Conservation (phyloP, 2,329 filamentous ascomycete genomes). For the Ceratocystis ficicola region DNA sequence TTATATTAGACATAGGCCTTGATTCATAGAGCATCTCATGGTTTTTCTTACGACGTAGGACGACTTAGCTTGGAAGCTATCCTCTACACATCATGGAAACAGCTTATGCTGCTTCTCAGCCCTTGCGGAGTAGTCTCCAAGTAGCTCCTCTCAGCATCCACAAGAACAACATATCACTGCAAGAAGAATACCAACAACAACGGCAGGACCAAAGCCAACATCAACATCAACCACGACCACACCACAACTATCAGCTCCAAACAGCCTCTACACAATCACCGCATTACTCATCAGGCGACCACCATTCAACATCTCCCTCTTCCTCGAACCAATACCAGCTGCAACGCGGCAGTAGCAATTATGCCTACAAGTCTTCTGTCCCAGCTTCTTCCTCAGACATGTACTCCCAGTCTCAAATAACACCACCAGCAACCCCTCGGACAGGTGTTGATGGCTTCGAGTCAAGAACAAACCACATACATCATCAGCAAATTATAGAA, state of each 20-base stretch:
- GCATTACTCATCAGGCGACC: constrained; percentile 9
- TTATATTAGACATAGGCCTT: background rate
- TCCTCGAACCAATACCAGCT: constrained; percentile 19
- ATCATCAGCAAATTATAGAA: constrained; percentile 9
- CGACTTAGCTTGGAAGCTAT: constrained; percentile 17
- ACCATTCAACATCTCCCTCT: constrained; percentile 25
- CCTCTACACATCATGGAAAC: constrained; percentile 3
- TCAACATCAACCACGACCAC: constrained; percentile 1
- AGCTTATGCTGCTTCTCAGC: constrained; percentile 28
- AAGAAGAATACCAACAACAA: constrained; percentile 13
- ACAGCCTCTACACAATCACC: background rate
- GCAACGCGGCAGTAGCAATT: background rate
- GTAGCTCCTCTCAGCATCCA: constrained; percentile 48
- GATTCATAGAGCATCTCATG: constrained; percentile 9
- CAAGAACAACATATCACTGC: constrained; percentile 29
- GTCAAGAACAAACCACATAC: constrained; percentile 29
- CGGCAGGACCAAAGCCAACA: background rate
- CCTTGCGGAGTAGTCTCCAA: constrained; percentile 46
- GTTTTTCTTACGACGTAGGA: constrained; percentile 10
- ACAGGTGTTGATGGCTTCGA: constrained; percentile 49
- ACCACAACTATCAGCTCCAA: background rate
- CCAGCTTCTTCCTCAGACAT: constrained; percentile 28
- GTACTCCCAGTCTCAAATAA: constrained; percentile 51
- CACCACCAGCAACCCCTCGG: constrained; percentile 64
- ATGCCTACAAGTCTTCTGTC: constrained; percentile 24